Evolutionary conservation across 192 early-diverging fungal species (phyloP), one percentile per base, ranked within the genome.

Genomic region (Mortierella hygrophila): DNA sequence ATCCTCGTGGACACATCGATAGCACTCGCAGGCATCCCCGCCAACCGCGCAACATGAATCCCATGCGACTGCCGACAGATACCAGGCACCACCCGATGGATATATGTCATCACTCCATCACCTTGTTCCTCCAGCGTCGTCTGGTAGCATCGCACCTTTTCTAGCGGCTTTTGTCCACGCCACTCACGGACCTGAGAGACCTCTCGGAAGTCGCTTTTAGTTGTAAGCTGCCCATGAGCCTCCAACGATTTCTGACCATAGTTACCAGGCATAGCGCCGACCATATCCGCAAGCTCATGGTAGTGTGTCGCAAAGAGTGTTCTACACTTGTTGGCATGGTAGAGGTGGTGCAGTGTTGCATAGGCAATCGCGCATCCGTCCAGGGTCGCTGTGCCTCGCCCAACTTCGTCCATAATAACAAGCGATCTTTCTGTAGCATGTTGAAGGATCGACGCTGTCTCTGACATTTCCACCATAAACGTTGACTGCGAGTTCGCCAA

Each of bases 231-330:
- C 5, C 15, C 40, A 41, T 6, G 20, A 0, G 10, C 21, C 7
- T 42, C 23, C 10, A n/a, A 4, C 1, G 4, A 9, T 49, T 26
- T 26, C 72, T 57, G 29, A 32, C 63, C 71, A 74, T 26, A 74
- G 13, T 6, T 74, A 0, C 57, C 84, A 26, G 49, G 10, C 20
- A 76, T 42, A 6, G 79, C 79, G 16, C 84, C 83, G 29, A 82
- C 90, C 80, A 93, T 80, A 52, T 90, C 89, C 10, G 92, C 88
- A 29, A 96, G 82, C 76, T 96, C 95, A 72, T 95, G 94, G 78
- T 94, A 94, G 81, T 96, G 95, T 0, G 95, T 96, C 8, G 94
- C 95, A 91, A 96, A 95, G 7, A 96, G 73, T 0, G 94, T 93
- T 49, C 93, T 89, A 78, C 95, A 94, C 32, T 88, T 68, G 55